Evolutionary conservation across 2,329 filamentous ascomycete genomes (phyloP), one percentile per base, ranked within the genome.

Genomic region (Malbranchea cinnamomea): DNA sequence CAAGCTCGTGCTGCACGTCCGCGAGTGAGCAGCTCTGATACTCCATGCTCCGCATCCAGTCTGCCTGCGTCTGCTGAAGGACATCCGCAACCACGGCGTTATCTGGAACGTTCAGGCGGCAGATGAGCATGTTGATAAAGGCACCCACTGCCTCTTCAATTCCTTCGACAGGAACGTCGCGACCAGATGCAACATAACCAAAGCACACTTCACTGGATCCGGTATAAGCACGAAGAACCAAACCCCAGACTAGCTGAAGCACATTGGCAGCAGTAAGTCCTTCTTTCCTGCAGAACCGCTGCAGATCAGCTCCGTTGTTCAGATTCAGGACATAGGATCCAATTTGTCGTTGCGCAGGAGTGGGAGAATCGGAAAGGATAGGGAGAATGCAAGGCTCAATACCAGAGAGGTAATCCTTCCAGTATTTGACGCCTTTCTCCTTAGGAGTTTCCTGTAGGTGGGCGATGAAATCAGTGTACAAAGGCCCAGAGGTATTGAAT

Each of bases 121-220:
- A 67, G 26, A 66, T 60, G 2, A 71, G 53, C 58, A 70, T 68
- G 31, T 67, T 68, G 35, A 71, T 63, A 27, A 69, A 64, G 9
- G 36, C 49, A 2, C 55, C 57, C 17, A 57, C 43, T 21, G 59
- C 56, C 25, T 51, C 43, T 28, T 53, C 47, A 13, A 59, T 50
- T 2, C 49, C 54, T 11, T 42, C 29, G 18, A 60, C 45, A 9
- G 50, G 44, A 8, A 51, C 47, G 23, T 58, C 49, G 5, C 57
- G 46, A 2, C 57, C 57, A 30, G 51, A 53, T 12, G 56, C 47
- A 2, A 52, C 57, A 27, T 53, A 52, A 11, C 53, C 56, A 43
- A 57, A 61, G 6, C 53, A 34, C 4, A 57, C 48, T 31, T 59
- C 53, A 28, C 56, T 45, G 7, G 47, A 50, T 2, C 44, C 48